phyloP scores from a whole-genome alignment of 2,329 filamentous ascomycete species.

The Zopfia rhizophila region DNA sequence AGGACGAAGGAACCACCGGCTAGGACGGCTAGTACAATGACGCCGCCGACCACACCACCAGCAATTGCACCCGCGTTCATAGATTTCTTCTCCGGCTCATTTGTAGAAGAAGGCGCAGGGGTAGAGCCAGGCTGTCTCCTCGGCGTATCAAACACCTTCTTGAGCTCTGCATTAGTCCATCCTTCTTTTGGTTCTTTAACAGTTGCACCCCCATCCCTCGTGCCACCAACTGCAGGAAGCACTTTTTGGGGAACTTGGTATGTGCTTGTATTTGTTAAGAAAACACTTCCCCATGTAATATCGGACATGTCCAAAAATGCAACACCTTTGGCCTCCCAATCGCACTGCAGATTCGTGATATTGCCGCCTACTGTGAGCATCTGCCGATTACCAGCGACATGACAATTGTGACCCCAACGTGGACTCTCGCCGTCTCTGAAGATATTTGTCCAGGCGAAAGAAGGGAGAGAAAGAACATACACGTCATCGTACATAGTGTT shows the following conservation, averaged over 20 bases:
- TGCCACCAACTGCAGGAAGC: constrained; percentile 23
- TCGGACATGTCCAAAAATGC: constrained; percentile 25
- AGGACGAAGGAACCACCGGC: constrained; percentile 18
- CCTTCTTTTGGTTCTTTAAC: constrained; percentile 28
- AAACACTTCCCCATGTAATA: constrained; percentile 26
- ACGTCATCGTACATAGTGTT: constrained; percentile 54
- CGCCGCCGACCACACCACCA: constrained; percentile 29
- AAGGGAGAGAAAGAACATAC: constrained; percentile 58
- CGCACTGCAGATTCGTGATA: constrained; percentile 25
- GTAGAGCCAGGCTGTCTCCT: neutral
- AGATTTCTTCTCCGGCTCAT: constrained; percentile 14
- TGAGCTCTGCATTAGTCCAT: constrained; percentile 26
- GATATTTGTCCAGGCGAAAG: constrained; percentile 58
- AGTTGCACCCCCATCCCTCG: constrained; percentile 22
- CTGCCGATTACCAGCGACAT: constrained; percentile 51
- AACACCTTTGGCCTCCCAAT: constrained; percentile 31
- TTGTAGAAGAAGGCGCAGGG: neutral
- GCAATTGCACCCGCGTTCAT: constrained; percentile 25
- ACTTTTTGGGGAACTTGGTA: constrained; percentile 21
- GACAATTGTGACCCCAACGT: constrained; percentile 56
- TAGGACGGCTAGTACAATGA: constrained; percentile 25
- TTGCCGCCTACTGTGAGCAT: constrained; percentile 57
- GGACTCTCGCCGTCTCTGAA: constrained; percentile 47
- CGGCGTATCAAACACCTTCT: constrained; percentile 19
- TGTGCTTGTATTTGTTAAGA: constrained; percentile 8